Evolutionary conservation across 768 basidiomycete species (phyloP), one percentile per base, ranked within the genome.

Genomic region (Mycena haematopus): DNA sequence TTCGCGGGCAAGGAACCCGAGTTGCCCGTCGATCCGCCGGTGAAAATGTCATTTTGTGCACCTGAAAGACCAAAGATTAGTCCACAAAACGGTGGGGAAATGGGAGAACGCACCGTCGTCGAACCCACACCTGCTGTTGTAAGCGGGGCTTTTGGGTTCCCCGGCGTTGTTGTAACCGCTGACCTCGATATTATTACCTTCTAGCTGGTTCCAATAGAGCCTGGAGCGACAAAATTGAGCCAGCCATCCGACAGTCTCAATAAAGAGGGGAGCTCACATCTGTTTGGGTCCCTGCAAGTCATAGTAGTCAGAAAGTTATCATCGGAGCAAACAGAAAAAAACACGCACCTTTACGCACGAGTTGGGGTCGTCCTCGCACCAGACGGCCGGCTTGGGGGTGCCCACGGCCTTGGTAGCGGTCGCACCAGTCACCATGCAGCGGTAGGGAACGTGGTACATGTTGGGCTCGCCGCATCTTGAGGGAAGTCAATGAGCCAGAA

Each of bases 381-480:
- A 86, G 4, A 80, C 77, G 2, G 84, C 76, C 13, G 84, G 77
- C 60, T 83, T 75, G 7, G 79, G 72, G 0, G 73, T 51, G 15
- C 78, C 82, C 13, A 86, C 59, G 15, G 80, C 76, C 0, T 71
- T 75, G 17, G 68, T 80, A 33, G 75, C 72, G 1, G 71, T 81
- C 3, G 83, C 75, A 10, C 75, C 75, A 0, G 81, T 80, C 17
- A 86, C 84, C n/a, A 73, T 77, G 75, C 84, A 86, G 40, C 75
- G 76, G 74, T 79, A 83, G 36, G 78, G 72, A 55, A 76, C 69
- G 62, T 79, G 76, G 69, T 82, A 86, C 68, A 85, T 84, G 72
- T 86, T 86, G 7, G 83, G 80, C 65, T 82, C 69, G 25, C 84
- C 84, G 63, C 84, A 86, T 13, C 83, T 80, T 44, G 35, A 63